Percentiles rank a stretch among this genome's conserved stretches.
These are phyloP conservation scores for Austropuccinia psidii DNA, from an alignment of 1,284 basidiomycete genomes.

Conservation along the genomic window DNA sequence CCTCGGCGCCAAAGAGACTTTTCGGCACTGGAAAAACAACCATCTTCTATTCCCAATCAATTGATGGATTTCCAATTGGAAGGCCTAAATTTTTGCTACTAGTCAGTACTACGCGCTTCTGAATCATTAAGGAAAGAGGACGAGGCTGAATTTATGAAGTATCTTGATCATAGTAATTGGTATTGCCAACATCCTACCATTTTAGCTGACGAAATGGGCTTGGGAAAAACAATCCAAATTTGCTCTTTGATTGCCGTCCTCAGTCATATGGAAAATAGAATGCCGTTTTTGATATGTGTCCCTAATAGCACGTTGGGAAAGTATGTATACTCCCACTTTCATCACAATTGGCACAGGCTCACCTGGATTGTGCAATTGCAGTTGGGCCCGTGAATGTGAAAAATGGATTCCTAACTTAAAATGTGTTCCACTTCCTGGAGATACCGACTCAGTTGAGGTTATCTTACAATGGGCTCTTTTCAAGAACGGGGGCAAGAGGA, in stretches of 20 bases:
- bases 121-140: not conserved
- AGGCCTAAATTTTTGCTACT: conserved; percentile 13
- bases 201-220: conserved; percentile 93
- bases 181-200: conserved; percentile 79
- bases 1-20: conserved; percentile 42
- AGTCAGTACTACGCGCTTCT: not conserved
- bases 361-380: conserved; percentile 39
- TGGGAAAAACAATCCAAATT: conserved; percentile 92
- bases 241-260: conserved; percentile 75
- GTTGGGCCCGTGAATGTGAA: conserved; percentile 66
- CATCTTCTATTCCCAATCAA: conserved; percentile 50
- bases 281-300: conserved; percentile 78
- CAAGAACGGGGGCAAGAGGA: conserved; percentile 52
- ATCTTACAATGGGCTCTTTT: conserved; percentile 74
- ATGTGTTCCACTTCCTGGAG: conserved; percentile 71
- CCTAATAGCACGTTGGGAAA: conserved; percentile 89
- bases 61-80: conserved; percentile 43
- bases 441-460: conserved; percentile 58
- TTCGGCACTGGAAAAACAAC: conserved; percentile 49
- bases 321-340: conserved; percentile 51
- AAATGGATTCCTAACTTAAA: conserved; percentile 69
- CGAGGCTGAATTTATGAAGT: not conserved
- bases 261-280: conserved; percentile 57
- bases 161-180: conserved; percentile 59
- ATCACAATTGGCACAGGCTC: not conserved